phyloP scores from a whole-genome alignment of 2,329 filamentous ascomycete species.

The Scedosporium minutisporum region DNA sequence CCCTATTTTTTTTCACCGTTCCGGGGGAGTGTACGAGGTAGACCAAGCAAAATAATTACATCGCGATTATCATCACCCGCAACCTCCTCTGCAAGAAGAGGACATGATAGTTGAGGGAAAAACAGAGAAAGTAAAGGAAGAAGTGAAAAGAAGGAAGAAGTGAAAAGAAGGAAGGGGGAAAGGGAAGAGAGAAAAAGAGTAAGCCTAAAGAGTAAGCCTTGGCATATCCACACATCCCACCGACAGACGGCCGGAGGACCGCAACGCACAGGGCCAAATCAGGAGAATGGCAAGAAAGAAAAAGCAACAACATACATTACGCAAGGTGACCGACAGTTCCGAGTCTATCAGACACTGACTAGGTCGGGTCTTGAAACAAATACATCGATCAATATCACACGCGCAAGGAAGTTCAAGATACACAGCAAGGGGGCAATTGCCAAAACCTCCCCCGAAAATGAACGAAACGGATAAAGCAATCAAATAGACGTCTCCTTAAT shows the following conservation, averaged over 20 bases:
- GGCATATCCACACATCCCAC: no score
- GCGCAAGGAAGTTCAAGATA: not conserved
- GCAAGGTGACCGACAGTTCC: no score
- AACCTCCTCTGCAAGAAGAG: no score
- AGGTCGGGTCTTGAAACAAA: no score
- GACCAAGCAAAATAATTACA: no score
- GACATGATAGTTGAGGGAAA: not conserved
- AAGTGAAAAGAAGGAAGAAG: not conserved
- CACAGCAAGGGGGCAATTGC: not conserved
- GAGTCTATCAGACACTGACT: no score
- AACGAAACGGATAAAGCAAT: no score
- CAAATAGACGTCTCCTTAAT: not conserved
- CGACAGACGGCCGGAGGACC: no score
- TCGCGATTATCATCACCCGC: no score
- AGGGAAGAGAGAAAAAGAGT: not conserved
- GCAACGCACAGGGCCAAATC: not conserved
- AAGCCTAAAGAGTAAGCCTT: not conserved
- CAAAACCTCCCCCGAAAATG: not conserved
- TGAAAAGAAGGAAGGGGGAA: not conserved
- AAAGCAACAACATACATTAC: not conserved
- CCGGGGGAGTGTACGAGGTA: no score
- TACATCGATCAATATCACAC: no score
- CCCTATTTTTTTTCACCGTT: no score
- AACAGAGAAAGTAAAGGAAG: not conserved
- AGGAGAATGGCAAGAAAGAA: slow-evolving; percentile 1